Percentiles rank a stretch among this genome's conserved stretches.
phyloP scores from a whole-genome alignment of 805 yeast genomes.

The Ogataea paraovalis region DNA sequence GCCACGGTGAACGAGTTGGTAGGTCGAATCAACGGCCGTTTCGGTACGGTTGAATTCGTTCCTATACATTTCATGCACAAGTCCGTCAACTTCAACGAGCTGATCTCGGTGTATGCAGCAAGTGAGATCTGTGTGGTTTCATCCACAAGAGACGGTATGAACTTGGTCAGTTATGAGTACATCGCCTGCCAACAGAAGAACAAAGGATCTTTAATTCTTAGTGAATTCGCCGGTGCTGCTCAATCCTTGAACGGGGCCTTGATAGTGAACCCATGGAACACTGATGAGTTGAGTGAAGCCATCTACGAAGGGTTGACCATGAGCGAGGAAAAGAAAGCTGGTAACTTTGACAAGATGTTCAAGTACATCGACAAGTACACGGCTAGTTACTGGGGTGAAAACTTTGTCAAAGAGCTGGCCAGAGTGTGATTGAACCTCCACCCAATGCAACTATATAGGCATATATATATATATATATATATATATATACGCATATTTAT shows the following conservation, averaged over 20 bases:
- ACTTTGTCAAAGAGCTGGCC: conserved; percentile 78
- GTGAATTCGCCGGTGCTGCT: conserved; percentile 99
- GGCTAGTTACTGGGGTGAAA: conserved; percentile 95
- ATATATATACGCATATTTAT: not conserved
- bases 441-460: not conserved
- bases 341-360: conserved; percentile 81
- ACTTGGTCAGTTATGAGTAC: conserved; percentile 91
- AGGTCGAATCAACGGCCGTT: conserved; percentile 93
- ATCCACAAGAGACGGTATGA: conserved; percentile 98
- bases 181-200: conserved; percentile 86
- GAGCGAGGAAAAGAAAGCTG: conserved; percentile 72
- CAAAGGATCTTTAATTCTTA: conserved; percentile 80
- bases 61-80: conserved; percentile 97
- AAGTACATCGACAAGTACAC: conserved; percentile 90
- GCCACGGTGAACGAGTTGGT: conserved; percentile 95
- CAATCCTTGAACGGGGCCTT: conserved; percentile 93
- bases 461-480: not conserved
- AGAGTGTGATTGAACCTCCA: too few relatives aligned
- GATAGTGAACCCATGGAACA: conserved; percentile 97
- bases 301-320: conserved; percentile 83
- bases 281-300: conserved; percentile 85
- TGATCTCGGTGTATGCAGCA: conserved; percentile 79
- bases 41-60: conserved; percentile 95
- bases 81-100: conserved; percentile 84
- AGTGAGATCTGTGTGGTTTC: conserved; percentile 91